A percentile compares a stretch with the other conserved stretches of the same genome.
Evolutionary conservation across 1,284 basidiomycete genomes (phyloP).

Genomic region (Cystobasidium slooffiae): DNA sequence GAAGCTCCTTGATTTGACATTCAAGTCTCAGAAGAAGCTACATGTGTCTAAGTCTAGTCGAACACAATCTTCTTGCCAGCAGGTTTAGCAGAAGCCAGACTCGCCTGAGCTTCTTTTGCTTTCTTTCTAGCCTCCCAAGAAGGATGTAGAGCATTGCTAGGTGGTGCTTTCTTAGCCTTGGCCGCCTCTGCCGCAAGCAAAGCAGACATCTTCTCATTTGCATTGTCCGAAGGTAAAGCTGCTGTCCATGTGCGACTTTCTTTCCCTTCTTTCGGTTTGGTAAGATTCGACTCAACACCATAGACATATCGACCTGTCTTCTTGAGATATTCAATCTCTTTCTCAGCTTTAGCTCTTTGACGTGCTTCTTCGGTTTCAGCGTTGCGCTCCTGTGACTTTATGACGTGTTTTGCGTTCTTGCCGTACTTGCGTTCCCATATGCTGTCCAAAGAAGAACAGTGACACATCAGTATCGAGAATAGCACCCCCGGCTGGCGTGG

Average conservation of each 20-base stretch:
- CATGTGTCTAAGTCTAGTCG: slow-evolving; percentile 53
- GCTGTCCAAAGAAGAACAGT: slow-evolving; percentile 60
- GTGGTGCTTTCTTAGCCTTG: slow-evolving; percentile 5
- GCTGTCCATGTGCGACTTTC: slow-evolving; percentile 30
- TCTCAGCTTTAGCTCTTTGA: slow-evolving; percentile 39
- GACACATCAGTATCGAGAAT: neutral
- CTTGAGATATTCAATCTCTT: slow-evolving; percentile 44
- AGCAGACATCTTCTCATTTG: slow-evolving; percentile 22
- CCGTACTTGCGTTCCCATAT: slow-evolving; percentile 99
- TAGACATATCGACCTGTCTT: slow-evolving; percentile 46
- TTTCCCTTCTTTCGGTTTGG: slow-evolving; percentile 35
- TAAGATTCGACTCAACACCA: slow-evolving; percentile 46
- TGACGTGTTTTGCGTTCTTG: slow-evolving; percentile 84
- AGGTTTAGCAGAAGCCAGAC: slow-evolving; percentile 49
- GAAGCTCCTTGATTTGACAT: too few relatives aligned
- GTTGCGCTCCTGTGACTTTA: slow-evolving; percentile 62
- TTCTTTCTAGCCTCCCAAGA: slow-evolving; percentile 90
- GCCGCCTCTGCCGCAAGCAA: slow-evolving; percentile 14
- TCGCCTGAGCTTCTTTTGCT: slow-evolving; percentile 65
- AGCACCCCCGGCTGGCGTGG: neutral
- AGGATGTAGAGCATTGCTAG: slow-evolving; percentile 69
- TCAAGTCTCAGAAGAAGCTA: too few relatives aligned
- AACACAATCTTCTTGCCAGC: slow-evolving; percentile 62
- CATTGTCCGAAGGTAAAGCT: slow-evolving; percentile 16
- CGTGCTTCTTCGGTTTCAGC: slow-evolving; percentile 47